Evolutionary conservation across 2,329 filamentous ascomycete genomes (phyloP), one percentile per base, ranked within the genome.

Genomic region (Pseudofabraea citricarpa): DNA sequence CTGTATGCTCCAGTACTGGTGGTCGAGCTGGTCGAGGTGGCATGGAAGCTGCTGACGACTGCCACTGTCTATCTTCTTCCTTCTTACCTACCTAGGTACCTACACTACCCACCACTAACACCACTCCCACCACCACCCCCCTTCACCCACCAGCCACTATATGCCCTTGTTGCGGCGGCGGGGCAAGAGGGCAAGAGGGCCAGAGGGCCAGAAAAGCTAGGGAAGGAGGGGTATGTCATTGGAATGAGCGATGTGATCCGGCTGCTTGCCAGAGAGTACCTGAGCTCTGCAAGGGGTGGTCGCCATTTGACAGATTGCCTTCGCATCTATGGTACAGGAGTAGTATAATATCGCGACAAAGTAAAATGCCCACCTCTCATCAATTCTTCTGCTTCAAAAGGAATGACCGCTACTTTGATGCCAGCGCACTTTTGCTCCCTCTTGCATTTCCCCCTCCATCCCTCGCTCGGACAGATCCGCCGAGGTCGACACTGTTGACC

Each of bases 131-230:
- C n/a, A n/a, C n/a, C n/a, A n/a, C n/a, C n/a, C n/a, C n/a, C n/a
- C n/a, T n/a, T n/a, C n/a, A n/a, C n/a, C n/a, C n/a, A n/a, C 13
- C 27, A 12, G 27, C 27, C 27, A 37, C 35, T 20, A 16, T 13
- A n/a, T 37, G 35, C 21, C 35, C 35, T 37, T 37, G 35, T 37
- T 37, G 35, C 35, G 35, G 35, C 35, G 21, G 23, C 18, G n/a
- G 23, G 21, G 12, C 7, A 32, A n/a, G 35, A 22, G 35, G 35
- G 5, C n/a, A 37, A 21, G 35, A 21, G 35, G 35, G 15, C n/a
- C 33, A 19, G n/a, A n/a, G n/a, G n/a, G n/a, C n/a, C 19, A 20
- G 16, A 13, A 18, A 36, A 36, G 16, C 33, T 19, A 36, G 8
- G 33, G 33, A 8, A 36, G 15, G 21, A 37, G 35, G 21, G 35